These are phyloP conservation scores for Phalaenopsis equestris DNA, from an alignment of 106 monocot genomes.

Conservation along the genomic window DNA sequence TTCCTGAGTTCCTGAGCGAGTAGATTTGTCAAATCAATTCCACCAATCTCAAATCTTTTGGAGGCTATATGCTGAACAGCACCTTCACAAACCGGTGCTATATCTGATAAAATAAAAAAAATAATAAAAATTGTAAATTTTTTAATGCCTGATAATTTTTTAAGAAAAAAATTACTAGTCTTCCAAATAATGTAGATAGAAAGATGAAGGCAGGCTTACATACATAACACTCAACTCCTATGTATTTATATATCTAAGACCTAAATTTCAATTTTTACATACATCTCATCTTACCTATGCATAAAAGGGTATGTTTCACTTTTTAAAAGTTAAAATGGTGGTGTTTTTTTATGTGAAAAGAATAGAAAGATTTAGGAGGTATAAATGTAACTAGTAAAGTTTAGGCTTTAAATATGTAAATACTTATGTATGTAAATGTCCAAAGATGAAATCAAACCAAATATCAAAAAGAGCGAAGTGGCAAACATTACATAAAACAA, in stretches of 20 bases:
- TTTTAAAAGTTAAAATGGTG: no score
- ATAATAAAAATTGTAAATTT: neutral
- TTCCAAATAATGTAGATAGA: neutral
- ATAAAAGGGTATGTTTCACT: no score
- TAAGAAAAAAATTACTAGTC: neutral
- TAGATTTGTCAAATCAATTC: slow-evolving; percentile 87
- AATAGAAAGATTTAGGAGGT: no score
- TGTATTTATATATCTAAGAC: no score
- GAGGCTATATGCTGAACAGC: slow-evolving; percentile 98
- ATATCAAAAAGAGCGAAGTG: neutral
- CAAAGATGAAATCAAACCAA: neutral
- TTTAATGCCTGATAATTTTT: neutral
- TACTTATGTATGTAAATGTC: no score
- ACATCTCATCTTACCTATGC: no score
- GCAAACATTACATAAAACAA: neutral
- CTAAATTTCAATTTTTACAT: no score
- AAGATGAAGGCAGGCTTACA: neutral
- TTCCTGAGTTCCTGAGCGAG: slow-evolving; percentile 73
- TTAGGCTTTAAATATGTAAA: no score
- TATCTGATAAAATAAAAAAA: slow-evolving; percentile 42
- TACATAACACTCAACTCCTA: no score
- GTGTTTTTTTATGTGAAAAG: no score
- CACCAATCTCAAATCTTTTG: slow-evolving; percentile 95
- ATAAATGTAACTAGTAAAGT: no score
- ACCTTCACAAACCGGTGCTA: slow-evolving; percentile 97